Conservation (phyloP, 2,329 filamentous ascomycete genomes). For the Talaromyces sp. region DNA sequence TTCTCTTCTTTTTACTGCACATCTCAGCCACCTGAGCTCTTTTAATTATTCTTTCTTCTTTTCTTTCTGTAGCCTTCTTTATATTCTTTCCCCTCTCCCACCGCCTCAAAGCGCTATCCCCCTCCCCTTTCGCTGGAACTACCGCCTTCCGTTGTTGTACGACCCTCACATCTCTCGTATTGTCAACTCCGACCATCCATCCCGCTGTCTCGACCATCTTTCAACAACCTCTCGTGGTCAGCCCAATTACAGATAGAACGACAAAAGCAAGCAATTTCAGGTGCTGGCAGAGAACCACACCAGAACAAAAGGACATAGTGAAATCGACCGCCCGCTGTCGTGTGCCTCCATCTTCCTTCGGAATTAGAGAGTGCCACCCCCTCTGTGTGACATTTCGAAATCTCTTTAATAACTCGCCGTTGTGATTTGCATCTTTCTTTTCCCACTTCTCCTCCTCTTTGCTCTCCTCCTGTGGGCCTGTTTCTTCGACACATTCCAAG, state of each 20-base stretch:
- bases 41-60: constrained; percentile 8
- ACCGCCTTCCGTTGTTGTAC: constrained; percentile 6
- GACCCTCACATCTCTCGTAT: not conserved
- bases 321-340: not conserved
- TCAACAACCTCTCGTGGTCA: not conserved
- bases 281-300: not conserved
- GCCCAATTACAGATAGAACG: not conserved
- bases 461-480: constrained; percentile 8
- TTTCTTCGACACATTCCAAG: constrained; percentile 12
- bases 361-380: constrained; percentile 1
- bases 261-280: not conserved
- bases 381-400: constrained; percentile 9
- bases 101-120: constrained; percentile 4
- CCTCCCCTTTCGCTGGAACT: constrained; percentile 6
- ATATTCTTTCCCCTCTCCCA: constrained; percentile 16
- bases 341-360: not conserved
- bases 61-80: constrained; percentile 20
- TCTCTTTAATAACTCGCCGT: constrained; percentile 1
- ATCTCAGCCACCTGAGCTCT: constrained; percentile 12
- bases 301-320: not conserved
- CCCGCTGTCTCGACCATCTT: not conserved
- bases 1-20: constrained; percentile 23
- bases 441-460: constrained; percentile 5
- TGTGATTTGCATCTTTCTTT: constrained; percentile 18
- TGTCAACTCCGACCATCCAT: not conserved